A percentile compares a stretch with the other conserved stretches of the same genome.
Conservation (phyloP, 192 early-diverging fungal species). For the Mortierella antarctica region DNA sequence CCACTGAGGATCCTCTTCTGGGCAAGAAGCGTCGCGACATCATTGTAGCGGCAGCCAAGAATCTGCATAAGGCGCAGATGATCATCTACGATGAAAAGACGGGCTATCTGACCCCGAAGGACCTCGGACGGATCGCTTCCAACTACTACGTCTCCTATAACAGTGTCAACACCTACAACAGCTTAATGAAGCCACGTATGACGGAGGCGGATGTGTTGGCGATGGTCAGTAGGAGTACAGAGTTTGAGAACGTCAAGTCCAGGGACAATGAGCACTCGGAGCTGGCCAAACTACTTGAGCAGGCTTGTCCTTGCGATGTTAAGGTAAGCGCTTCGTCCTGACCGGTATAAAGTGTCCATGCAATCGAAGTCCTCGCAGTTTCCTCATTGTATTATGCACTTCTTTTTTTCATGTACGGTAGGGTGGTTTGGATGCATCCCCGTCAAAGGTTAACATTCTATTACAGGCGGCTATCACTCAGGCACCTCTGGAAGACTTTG, state of each 20-base stretch:
- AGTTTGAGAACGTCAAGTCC: slow-evolving; percentile 95
- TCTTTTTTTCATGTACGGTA: slow-evolving; percentile 31
- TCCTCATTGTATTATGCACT: neutral
- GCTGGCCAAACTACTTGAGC: slow-evolving; percentile 73
- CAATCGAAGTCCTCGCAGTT: neutral
- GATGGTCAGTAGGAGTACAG: slow-evolving; percentile 89
- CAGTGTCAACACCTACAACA: slow-evolving; percentile 91
- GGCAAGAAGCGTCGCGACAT: slow-evolving; percentile 85
- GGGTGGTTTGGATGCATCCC: slow-evolving; percentile 83
- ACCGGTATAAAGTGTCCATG: neutral
- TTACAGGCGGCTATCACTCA: slow-evolving; percentile 90
- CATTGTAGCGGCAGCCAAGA: slow-evolving; percentile 77
- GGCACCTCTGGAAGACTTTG: slow-evolving; percentile 88
- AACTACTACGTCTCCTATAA: slow-evolving; percentile 91
- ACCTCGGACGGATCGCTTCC: slow-evolving; percentile 93
- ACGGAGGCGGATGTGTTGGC: slow-evolving; percentile 93
- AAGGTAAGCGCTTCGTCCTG: slow-evolving; percentile 61
- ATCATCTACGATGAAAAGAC: slow-evolving; percentile 88
- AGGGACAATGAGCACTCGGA: slow-evolving; percentile 91
- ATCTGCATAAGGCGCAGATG: slow-evolving; percentile 90
- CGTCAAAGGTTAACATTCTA: slow-evolving; percentile 95
- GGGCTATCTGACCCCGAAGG: slow-evolving; percentile 88
- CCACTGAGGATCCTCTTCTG: slow-evolving; percentile 82
- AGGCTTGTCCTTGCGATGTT: slow-evolving; percentile 86
- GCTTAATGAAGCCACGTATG: slow-evolving; percentile 86